Base-by-base conservation (phyloP, 2,329 filamentous ascomycete species). In the Geosmithia flava region DNA sequence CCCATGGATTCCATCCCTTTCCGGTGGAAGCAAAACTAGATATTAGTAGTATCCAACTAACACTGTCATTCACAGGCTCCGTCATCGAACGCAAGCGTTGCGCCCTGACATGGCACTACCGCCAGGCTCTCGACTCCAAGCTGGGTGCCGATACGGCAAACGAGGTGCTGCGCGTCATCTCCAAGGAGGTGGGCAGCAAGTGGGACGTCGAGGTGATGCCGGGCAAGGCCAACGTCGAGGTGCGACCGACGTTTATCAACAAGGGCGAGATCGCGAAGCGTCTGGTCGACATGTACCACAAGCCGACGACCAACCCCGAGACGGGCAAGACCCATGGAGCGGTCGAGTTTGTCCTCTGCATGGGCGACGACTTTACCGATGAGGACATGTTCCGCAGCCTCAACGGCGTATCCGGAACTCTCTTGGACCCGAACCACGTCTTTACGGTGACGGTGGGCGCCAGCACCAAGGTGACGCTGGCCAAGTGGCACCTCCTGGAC, bases 131-230 rank as follows among this genome's bases (percentile, higher is more conserved):
- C 11, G 88, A 96, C 59, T 88, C 87, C 1, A 87, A 94, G 56
- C 86, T 86, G 53, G 91, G 88, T 17, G 67, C 80, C 0, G 85
- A 87, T 65, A 85, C 91, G 68, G 82, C 90, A 5, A 77, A 75
- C 20, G 83, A 90, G 61, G 94, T 88, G 59, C 83, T 89, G 54
- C 85, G 84, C 62, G 80, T 90, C 54, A 77, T 98, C 16, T 84
- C 94, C 61, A 70, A 75, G 4, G 87, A 81, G 0, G 84, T 95
- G 1, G 81, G 71, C 47, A 84, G 81, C 60, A 80, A 80, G 53
- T 95, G 84, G 78, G 89, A 95, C 45, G 87, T 97, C 3, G 91
- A 97, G 58, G 89, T 98, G 51, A 97, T 97, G 89, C 79, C 82
- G 0, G 93, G 93, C 57, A 98, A 97, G 69, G 91, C 91, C 52